Percentiles rank a stretch among this genome's conserved stretches.
Evolutionary conservation across 2,329 filamentous ascomycete species (phyloP).

Genomic region (Fusarium decemcellulare): DNA sequence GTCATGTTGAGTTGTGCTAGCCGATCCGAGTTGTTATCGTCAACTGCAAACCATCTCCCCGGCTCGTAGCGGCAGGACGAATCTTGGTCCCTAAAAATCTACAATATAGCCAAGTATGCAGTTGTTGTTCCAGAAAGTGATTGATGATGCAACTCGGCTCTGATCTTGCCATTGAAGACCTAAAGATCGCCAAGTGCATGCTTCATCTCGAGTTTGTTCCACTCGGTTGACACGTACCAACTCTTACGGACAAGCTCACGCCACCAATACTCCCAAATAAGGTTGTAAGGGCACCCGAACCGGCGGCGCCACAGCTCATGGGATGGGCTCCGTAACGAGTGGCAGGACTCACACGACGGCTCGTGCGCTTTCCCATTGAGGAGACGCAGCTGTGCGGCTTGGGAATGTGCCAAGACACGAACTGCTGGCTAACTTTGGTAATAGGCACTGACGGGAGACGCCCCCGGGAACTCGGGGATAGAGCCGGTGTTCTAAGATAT

Average conservation of each 20-base stretch:
- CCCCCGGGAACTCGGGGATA: conserved; percentile 4
- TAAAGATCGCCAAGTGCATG: conserved; percentile 1
- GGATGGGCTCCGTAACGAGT: conserved; percentile 9
- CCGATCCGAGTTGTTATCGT: neutral
- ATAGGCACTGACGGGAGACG: conserved; percentile 10
- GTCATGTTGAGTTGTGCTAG: neutral
- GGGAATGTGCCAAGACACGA: conserved; percentile 41
- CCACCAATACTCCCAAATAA: neutral
- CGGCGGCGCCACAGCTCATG: conserved; percentile 25
- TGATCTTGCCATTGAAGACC: neutral
- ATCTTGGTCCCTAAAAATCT: neutral
- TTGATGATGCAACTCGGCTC: neutral
- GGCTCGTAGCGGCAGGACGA: neutral
- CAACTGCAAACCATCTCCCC: neutral
- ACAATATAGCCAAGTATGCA: neutral
- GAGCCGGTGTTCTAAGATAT: neutral
- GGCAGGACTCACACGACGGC: conserved; percentile 32
- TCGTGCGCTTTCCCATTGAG: conserved; percentile 11
- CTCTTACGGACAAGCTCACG: conserved; percentile 1
- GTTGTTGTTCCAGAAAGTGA: neutral
- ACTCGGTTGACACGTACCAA: neutral
- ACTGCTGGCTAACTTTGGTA: conserved; percentile 4
- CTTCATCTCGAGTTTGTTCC: neutral
- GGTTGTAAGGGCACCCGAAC: neutral
- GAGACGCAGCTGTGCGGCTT: neutral